Percentiles rank a stretch among this genome's conserved stretches.
phyloP scores from a whole-genome alignment of 1,284 basidiomycete species.

The Neotropicomus parvogracilis region DNA sequence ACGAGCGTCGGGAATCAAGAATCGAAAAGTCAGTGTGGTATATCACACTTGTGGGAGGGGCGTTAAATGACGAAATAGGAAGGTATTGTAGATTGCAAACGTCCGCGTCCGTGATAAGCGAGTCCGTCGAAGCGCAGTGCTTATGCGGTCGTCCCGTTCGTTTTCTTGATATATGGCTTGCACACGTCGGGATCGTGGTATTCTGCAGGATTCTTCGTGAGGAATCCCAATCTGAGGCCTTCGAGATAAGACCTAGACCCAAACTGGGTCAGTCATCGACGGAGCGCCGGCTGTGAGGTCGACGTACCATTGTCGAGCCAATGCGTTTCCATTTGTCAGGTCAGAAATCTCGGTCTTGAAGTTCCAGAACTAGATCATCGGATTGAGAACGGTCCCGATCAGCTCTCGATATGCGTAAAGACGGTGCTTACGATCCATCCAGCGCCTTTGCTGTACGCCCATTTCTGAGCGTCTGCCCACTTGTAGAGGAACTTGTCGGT shows the following conservation, averaged over 20 bases:
- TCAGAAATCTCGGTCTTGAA: constrained; percentile 65
- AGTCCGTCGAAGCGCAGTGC: not conserved
- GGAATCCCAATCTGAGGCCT: constrained; percentile 53
- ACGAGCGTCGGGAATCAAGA: no score
- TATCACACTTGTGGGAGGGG: not conserved
- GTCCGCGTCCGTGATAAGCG: not conserved
- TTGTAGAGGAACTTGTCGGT: constrained; percentile 58
- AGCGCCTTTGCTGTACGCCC: constrained; percentile 54
- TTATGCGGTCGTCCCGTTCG: constrained; percentile 9
- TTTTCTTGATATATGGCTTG: constrained; percentile 40
- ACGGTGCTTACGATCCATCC: constrained; percentile 64
- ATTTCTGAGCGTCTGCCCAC: constrained; percentile 81
- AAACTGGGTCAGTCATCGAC: not conserved
- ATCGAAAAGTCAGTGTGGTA: no score
- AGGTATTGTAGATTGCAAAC: no score
- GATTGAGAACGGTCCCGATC: not conserved
- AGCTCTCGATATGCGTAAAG: no score
- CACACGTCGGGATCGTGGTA: constrained; percentile 61
- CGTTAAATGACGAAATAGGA: not conserved
- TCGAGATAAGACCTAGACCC: constrained; percentile 70
- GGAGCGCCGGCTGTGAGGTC: not conserved
- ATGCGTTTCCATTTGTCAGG: constrained; percentile 43
- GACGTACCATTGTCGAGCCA: constrained; percentile 58
- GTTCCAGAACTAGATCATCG: constrained; percentile 61
- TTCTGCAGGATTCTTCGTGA: constrained; percentile 59